These are phyloP conservation scores for Citropsis articulata DNA, from an alignment of 345 rosid species.

Conservation along the genomic window DNA sequence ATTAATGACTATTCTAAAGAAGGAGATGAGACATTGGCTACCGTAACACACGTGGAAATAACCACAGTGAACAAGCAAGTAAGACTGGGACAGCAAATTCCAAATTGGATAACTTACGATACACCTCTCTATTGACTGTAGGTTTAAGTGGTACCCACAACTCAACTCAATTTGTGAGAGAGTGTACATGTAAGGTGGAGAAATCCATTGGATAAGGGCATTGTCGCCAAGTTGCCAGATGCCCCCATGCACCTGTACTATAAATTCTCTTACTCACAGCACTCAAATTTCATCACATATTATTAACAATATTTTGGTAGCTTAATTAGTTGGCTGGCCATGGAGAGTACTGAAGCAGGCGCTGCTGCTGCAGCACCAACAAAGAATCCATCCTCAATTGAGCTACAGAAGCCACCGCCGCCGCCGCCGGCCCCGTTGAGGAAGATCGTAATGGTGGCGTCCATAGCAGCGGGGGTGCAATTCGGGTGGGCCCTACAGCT, in stretches of 20 bases:
- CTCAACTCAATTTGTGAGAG: too few species aligned
- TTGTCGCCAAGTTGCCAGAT: neutral
- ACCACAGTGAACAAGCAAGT: neutral
- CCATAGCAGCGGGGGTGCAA: slow-evolving; percentile 86
- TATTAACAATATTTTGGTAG: neutral
- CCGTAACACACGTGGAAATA: neutral
- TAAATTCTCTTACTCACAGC: neutral
- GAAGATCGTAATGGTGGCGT: slow-evolving; percentile 60
- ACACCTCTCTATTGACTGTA: too few species aligned
- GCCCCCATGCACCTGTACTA: slow-evolving; percentile 11
- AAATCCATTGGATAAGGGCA: slow-evolving; percentile 24
- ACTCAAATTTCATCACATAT: neutral
- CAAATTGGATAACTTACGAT: slow-evolving; percentile 24
- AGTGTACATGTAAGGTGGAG: too few species aligned
- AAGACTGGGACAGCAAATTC: neutral
- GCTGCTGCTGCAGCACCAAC: neutral
- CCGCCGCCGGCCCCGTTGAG: slow-evolving; percentile 18
- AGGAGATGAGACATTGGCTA: neutral
- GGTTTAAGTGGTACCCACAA: too few species aligned
- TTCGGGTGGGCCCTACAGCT: slow-evolving; percentile 97
- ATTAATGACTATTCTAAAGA: neutral
- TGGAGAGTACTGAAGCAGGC: neutral
- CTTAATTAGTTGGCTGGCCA: neutral
- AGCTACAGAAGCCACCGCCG: neutral
- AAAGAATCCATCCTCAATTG: neutral